Base-by-base conservation (phyloP, 306 rosid genomes). In the Luffa aegyptiaca region DNA sequence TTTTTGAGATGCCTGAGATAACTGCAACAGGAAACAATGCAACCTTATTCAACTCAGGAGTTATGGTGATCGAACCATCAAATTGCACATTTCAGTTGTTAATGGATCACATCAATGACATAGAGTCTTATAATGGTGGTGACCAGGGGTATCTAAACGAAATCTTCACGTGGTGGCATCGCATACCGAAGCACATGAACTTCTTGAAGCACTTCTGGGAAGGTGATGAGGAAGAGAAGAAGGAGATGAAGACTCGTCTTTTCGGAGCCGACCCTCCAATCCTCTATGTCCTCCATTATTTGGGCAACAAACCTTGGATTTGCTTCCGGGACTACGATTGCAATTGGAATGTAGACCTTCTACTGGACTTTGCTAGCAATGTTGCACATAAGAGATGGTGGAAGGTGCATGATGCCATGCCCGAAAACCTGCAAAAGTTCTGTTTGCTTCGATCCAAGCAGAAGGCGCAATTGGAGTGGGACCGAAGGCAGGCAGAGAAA, bases 131-230 rank as follows among this genome's bases (percentile, higher is more conserved):
- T 85, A 93, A 93, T 37, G 98, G 97, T 48, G 98, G 94, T 42
- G 98, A 93, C 85, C 97, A 93, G 79, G 97, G 98, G 39, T 93
- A 89, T 82, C 90, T 93, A 46, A 93, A 91, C 71, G 97, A 93
- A 82, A 84, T 93, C 70, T 93, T 87, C 86, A 93, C 98, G 8
- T 90, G 97, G 98, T 93, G 98, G 97, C 98, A 93, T 80, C 82
- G 94, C 81, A 90, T 93, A 81, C 98, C 97, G 3, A 91, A 74
- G 80, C 98, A 90, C 79, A 90, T 91, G 98, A 93, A 93, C 86
- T 93, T 90, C 89, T 88, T 93, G 92, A 93, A 93, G 85, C 97
- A 93, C 77, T 86, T 91, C 59, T 93, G 98, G 98, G 94, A 90
- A 87, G 93, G 96, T 12, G 97, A 93, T 36, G 93, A 87, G 77